Conservation (phyloP, 345 rosid species). For the Salix viminalis region DNA sequence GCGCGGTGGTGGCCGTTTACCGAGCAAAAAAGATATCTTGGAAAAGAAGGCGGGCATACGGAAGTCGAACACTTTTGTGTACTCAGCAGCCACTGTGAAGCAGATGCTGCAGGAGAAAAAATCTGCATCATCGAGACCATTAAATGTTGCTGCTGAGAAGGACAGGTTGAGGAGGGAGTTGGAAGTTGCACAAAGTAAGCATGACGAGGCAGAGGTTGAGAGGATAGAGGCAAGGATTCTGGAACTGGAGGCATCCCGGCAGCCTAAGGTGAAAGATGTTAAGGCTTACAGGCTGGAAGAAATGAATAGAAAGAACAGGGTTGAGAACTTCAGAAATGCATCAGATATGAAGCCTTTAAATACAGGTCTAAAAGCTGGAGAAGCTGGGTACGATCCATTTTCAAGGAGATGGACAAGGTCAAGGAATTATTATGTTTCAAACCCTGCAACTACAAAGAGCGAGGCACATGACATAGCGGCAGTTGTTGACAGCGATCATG, state of each 20-base stretch:
- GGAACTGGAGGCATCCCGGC: slow-evolving; percentile 78
- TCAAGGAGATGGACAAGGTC: slow-evolving; percentile 99
- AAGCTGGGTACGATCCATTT: slow-evolving; percentile 97
- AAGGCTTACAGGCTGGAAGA: slow-evolving; percentile 87
- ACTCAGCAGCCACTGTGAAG: slow-evolving; percentile 90
- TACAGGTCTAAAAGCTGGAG: slow-evolving; percentile 79
- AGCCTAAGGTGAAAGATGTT: slow-evolving; percentile 51
- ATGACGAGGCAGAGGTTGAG: slow-evolving; percentile 70
- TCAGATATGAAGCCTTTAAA: slow-evolving; percentile 60
- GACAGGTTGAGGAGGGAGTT: slow-evolving; percentile 83
- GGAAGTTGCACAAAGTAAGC: slow-evolving; percentile 67
- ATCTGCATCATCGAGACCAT: slow-evolving; percentile 73
- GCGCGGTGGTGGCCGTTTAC: slow-evolving; percentile 75
- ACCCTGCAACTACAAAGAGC: slow-evolving; percentile 31
- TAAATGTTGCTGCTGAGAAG: slow-evolving; percentile 95
- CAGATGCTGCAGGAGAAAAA: slow-evolving; percentile 98
- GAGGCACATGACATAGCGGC: slow-evolving; percentile 25
- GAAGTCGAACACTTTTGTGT: slow-evolving; percentile 66
- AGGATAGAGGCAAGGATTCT: slow-evolving; percentile 66
- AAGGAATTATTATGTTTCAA: slow-evolving; percentile 73
- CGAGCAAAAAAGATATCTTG: slow-evolving; percentile 68
- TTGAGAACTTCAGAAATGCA: slow-evolving; percentile 89
- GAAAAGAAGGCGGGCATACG: slow-evolving; percentile 83
- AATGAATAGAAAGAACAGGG: slow-evolving; percentile 95
- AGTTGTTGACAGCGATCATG: slow-evolving; percentile 28